A percentile compares a stretch with the other conserved stretches of the same genome.
These are phyloP conservation scores for Plasmodium vivax DNA, from an alignment of 169 alveolate species.

Conservation along the genomic window DNA sequence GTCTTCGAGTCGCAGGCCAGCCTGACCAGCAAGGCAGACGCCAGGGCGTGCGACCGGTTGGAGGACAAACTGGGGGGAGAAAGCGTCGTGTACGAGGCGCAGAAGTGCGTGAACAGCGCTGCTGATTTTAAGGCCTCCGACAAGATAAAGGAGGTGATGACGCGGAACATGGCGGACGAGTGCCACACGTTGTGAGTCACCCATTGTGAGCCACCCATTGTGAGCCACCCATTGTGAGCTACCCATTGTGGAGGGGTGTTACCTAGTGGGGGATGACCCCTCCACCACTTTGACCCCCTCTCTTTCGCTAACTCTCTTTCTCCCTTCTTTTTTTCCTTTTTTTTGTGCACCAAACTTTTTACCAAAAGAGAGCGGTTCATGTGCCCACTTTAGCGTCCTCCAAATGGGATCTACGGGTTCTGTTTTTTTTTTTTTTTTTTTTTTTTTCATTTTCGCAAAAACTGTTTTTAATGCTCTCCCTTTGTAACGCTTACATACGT, in stretches of 20 bases:
- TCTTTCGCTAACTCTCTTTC: no score
- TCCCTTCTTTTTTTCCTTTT: no score
- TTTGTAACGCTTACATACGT: background rate
- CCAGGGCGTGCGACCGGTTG: slow-evolving; percentile 40
- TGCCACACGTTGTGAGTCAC: slow-evolving; percentile 23
- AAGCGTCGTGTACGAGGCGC: slow-evolving; percentile 25
- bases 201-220: background rate
- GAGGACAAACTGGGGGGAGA: slow-evolving; percentile 15
- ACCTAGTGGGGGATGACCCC: background rate
- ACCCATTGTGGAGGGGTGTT: no score
- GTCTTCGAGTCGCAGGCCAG: slow-evolving; percentile 47
- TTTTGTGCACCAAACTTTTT: no score
- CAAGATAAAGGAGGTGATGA: slow-evolving; percentile 74
- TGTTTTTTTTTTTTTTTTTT: background rate
- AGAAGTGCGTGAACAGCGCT: slow-evolving; percentile 12
- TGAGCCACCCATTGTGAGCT: background rate
- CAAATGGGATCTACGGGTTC: no score
- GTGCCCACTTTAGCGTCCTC: no score
- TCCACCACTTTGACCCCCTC: background rate
- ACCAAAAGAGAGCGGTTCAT: no score
- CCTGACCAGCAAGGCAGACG: slow-evolving; percentile 7
- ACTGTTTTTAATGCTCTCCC: background rate
- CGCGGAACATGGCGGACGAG: slow-evolving; percentile 59
- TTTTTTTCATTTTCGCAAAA: background rate
- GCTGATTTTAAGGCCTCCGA: slow-evolving; percentile 52